Conservation (phyloP, 2,329 filamentous ascomycete species). For the Talaromyces amestolkiae region DNA sequence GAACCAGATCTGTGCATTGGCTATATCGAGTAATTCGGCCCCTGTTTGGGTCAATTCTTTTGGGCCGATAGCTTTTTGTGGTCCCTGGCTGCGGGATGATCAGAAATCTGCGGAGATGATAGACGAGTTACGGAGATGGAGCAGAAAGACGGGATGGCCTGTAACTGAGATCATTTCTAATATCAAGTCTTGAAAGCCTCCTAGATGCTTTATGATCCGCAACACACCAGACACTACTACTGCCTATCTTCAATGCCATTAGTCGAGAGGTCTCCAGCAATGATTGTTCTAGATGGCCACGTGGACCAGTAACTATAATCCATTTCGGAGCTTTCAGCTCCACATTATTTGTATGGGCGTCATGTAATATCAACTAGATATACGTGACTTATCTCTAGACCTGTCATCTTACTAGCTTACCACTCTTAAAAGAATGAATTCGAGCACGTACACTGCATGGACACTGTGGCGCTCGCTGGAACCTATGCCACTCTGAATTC, state of each 20-base stretch:
- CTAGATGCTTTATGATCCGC: background rate
- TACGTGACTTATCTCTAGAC: too few species aligned
- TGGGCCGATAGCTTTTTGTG: constrained; percentile 49
- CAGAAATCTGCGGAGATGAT: background rate
- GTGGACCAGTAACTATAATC: background rate
- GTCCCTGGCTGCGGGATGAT: background rate
- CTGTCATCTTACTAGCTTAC: background rate
- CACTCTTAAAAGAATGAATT: background rate
- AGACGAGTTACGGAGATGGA: background rate
- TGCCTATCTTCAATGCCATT: background rate
- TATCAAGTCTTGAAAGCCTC: background rate
- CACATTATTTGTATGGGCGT: background rate
- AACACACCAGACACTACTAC: background rate
- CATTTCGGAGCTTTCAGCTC: too few species aligned
- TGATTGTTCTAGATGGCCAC: background rate
- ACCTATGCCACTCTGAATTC: background rate
- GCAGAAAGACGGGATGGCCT: background rate
- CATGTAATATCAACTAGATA: too few species aligned
- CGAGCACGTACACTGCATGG: background rate
- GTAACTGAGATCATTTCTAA: background rate
- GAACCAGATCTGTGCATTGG: constrained; percentile 44
- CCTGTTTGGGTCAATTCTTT: constrained; percentile 51
- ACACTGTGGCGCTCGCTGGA: background rate
- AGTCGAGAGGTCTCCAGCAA: background rate
- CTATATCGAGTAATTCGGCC: constrained; percentile 45